A percentile compares a stretch with the other conserved stretches of the same genome.
Conservation (phyloP, 164 flowering plant species). For the Litsea cubeba region DNA sequence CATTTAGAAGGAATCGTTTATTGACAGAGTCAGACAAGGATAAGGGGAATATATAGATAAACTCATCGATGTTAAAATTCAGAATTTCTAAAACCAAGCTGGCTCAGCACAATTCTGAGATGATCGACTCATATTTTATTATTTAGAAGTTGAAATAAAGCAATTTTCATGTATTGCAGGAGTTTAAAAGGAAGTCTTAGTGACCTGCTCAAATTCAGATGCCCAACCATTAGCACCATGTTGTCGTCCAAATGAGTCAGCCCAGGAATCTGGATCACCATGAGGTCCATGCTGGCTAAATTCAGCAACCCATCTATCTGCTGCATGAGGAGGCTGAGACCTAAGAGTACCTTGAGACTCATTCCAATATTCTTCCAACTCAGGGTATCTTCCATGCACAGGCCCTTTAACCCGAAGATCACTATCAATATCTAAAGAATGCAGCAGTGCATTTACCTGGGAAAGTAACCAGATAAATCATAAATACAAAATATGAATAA, state of each 20-base stretch:
- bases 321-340: constrained; percentile 35
- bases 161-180: background rate
- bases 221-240: constrained; percentile 91
- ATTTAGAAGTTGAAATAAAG: too few species aligned
- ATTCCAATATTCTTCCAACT: constrained; percentile 87
- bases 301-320: constrained; percentile 74
- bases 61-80: too few species aligned
- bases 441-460: constrained; percentile 79
- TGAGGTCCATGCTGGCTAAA: constrained; percentile 44
- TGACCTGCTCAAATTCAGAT: constrained; percentile 88
- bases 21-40: too few species aligned
- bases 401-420: constrained; percentile 51
- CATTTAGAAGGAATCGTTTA: too few species aligned
- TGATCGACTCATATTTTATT: too few species aligned
- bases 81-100: too few species aligned
- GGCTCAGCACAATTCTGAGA: too few species aligned
- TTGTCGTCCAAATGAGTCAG: constrained; percentile 69
- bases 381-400: constrained; percentile 61
- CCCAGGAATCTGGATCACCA: constrained; percentile 68
- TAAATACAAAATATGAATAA: background rate
- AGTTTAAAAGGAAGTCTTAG: constrained; percentile 1
- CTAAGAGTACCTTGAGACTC: constrained; percentile 60
- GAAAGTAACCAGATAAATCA: constrained; percentile 7
- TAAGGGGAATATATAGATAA: too few species aligned
- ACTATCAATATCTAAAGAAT: constrained; percentile 78